Evolutionary conservation across 345 rosid genomes (phyloP), one percentile per base, ranked within the genome.

Genomic region (Heritiera fomes): DNA sequence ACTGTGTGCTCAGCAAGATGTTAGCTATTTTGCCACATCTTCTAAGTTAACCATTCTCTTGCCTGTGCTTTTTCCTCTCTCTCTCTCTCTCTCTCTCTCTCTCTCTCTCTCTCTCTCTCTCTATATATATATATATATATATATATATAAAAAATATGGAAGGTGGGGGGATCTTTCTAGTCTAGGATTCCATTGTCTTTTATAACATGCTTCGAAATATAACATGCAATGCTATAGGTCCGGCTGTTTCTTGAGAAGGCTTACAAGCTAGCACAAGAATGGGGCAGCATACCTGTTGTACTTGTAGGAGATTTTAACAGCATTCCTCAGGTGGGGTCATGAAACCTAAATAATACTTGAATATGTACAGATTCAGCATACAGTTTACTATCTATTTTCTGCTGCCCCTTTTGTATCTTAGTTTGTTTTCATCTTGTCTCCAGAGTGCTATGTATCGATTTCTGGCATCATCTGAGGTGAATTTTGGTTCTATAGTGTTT

Each of bases 361-460:
- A 38, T 55, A 28, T 47, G 11, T 84, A 17, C 62, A 77, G 11
- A 72, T 56, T 71, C 49, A 12, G n/a, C 62, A 0, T 58, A 41
- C 34, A 8, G 5, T 30, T n/a, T 67, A 30, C 49, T 72, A 71
- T 14, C 6, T 72, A 52, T 17, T n/a, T 70, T 81, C 56, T 64
- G 58, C 32, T 47, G 43, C 38, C 43, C 18, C 38, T 58, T 78
- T 83, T 63, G n/a, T 76, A 40, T 75, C 65, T 71, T 81, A 61
- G 41, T 61, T 78, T 76, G 23, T 86, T 82, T 80, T 12, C 64
- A 71, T 79, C 41, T 80, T 62, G 70, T 87, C 65, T 62, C 56
- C 91, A 95, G 98, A 95, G 98, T 87, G 97, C 97, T 34, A 76
- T 92, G 28, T 92, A 95, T 85, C 92, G 90, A 66, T 95, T 92